Conservation (phyloP, 208 protist species). For the Acanthamoeba lenticulata region DNA sequence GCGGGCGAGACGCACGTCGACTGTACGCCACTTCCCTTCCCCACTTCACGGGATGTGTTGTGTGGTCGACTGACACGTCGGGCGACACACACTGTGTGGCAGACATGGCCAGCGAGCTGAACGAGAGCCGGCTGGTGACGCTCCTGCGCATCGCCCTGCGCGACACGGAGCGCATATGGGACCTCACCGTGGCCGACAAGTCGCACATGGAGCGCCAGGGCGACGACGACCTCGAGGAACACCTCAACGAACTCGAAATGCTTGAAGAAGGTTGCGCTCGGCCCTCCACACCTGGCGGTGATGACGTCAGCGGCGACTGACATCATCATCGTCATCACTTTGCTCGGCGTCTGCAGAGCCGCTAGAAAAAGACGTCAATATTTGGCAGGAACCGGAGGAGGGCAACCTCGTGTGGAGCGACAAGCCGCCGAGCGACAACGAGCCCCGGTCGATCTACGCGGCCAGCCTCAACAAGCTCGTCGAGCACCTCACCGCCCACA, state of each 20-base stretch:
- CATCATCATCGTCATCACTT: neutral
- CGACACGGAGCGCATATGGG: slow-evolving; percentile 14
- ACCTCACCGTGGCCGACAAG: slow-evolving; percentile 33
- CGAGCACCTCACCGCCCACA: neutral
- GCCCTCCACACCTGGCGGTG: no score
- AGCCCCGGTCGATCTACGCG: slow-evolving; percentile 19
- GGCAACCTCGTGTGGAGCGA: neutral
- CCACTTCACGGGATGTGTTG: neutral
- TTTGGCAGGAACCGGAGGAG: slow-evolving; percentile 69
- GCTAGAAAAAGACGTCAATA: slow-evolving; percentile 44
- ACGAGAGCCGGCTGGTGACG: neutral
- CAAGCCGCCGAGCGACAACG: neutral
- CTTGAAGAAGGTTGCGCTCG: slow-evolving; percentile 41
- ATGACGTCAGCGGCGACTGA: neutral
- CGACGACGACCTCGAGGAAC: slow-evolving; percentile 39
- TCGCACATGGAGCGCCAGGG: slow-evolving; percentile 15
- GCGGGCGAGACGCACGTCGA: neutral
- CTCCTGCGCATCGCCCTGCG: neutral
- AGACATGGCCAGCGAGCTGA: neutral
- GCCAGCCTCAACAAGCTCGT: slow-evolving; percentile 63
- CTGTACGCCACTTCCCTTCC: neutral
- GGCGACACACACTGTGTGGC: neutral
- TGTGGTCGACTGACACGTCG: neutral
- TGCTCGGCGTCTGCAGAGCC: neutral
- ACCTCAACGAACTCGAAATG: slow-evolving; percentile 50